These are phyloP conservation scores for Serendipita sp. DNA, from an alignment of 768 basidiomycete species.

Conservation along the genomic window DNA sequence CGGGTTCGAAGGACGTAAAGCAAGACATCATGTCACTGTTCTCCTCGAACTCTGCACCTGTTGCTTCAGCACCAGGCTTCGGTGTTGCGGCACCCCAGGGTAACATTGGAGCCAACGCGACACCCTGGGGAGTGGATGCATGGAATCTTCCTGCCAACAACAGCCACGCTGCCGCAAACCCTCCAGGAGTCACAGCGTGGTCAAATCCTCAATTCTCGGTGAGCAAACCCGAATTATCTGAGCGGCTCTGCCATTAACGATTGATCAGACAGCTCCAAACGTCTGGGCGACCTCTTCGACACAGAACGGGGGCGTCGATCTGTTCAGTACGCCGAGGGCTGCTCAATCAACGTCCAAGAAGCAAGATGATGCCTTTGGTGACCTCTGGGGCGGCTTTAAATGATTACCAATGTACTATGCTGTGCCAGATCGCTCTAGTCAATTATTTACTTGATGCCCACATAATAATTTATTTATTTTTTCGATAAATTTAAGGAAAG, in stretches of 20 bases:
- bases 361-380: conserved; percentile 69
- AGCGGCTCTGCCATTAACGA: conserved; percentile 20
- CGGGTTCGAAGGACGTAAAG: conserved; percentile 55
- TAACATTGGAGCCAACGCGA: conserved; percentile 39
- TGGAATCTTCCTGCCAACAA: conserved; percentile 52
- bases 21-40: conserved; percentile 78
- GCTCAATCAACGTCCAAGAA: conserved; percentile 26
- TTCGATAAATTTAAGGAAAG: no score
- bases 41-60: conserved; percentile 28
- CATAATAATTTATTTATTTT: no score
- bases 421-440: no score
- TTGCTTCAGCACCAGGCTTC: conserved; percentile 19
- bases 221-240: not conserved
- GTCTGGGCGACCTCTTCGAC: conserved; percentile 37
- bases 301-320: conserved; percentile 18
- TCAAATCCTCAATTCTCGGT: conserved; percentile 8
- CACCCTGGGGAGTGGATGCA: conserved; percentile 8
- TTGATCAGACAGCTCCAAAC: conserved; percentile 21
- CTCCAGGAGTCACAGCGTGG: not conserved
- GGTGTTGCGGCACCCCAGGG: conserved; percentile 16
- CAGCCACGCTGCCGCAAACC: conserved; percentile 17
- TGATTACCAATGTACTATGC: no score
- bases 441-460: no score
- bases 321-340: conserved; percentile 17
- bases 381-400: conserved; percentile 76